These are phyloP conservation scores for Solanum hybrid DNA, from an alignment of 305 asterid species.

Conservation along the genomic window DNA sequence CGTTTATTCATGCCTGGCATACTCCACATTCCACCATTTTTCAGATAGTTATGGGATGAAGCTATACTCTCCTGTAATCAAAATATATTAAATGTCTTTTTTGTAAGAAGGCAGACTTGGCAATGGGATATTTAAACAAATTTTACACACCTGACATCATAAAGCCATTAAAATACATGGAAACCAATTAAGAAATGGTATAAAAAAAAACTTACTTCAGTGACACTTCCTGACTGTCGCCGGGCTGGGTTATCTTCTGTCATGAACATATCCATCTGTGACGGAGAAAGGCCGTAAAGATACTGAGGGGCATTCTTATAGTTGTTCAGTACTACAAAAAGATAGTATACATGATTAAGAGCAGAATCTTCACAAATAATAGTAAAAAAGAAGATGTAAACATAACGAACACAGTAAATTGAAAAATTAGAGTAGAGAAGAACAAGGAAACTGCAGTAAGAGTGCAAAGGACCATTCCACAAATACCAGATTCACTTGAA, in stretches of 20 bases:
- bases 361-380: background rate
- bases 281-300: conserved; percentile 78
- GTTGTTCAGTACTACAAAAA: conserved; percentile 65
- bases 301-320: conserved; percentile 65
- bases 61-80: conserved; percentile 65
- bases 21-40: conserved; percentile 67
- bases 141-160: background rate
- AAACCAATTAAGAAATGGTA: background rate
- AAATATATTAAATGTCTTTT: background rate
- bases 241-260: conserved; percentile 69
- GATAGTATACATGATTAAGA: background rate
- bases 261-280: conserved; percentile 95
- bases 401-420: background rate
- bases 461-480: background rate
- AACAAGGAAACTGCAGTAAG: background rate
- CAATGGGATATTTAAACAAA: background rate
- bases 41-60: conserved; percentile 52
- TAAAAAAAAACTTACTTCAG: conserved; percentile 41
- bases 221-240: conserved; percentile 56
- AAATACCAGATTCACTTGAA: background rate
- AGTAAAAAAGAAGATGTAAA: background rate
- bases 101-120: background rate
- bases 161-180: background rate
- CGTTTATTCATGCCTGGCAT: conserved; percentile 38
- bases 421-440: background rate